Evolutionary conservation across 1,284 basidiomycete species (phyloP), one percentile per base, ranked within the genome.

Genomic region (Erythrobasidium hasegawianum): DNA sequence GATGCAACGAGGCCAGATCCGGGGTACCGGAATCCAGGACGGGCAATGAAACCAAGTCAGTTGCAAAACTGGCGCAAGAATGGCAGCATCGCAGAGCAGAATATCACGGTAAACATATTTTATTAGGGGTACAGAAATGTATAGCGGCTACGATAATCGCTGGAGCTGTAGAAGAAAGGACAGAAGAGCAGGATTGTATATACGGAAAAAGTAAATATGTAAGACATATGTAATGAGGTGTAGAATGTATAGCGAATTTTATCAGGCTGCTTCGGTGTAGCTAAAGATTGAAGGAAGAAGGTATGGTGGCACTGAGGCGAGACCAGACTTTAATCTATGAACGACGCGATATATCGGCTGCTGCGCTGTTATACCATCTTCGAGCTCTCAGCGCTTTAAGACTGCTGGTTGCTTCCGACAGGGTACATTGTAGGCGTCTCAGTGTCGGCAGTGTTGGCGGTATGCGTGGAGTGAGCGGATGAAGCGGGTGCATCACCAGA

Each of bases 361-460:
- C n/a, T n/a, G n/a, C n/a, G n/a, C n/a, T n/a, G n/a, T n/a, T 24
- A 47, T 47, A n/a, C 16, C 43, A 24, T 18, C 43, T 16, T 8
- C 14, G n/a, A n/a, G 5, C 22, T n/a, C 22, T 14, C 43, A n/a
- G n/a, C n/a, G 43, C 43, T 26, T 47, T 56, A 64, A n/a, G 61
- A 47, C 29, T 27, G 29, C 20, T 45, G 29, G 24, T 56, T 22
- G 20, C 56, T 39, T 39, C 61, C 61, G 27, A 54, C 56, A 14
- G 61, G 61, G 61, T 64, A 54, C 61, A 64, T 64, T 20, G 13
- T 18, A 26, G 39, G 43, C 16, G 53, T 64, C 29, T 29, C 54
- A 13, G 54, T 53, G 40, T 54, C 38, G 50, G 22, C 50, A 50
- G 53, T 55, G 33, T 33, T 33, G 33, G 33, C 61, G n/a, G 54